Evolutionary conservation across 2,329 filamentous ascomycete genomes (phyloP).

Genomic region (Colletotrichum graminicola): DNA sequence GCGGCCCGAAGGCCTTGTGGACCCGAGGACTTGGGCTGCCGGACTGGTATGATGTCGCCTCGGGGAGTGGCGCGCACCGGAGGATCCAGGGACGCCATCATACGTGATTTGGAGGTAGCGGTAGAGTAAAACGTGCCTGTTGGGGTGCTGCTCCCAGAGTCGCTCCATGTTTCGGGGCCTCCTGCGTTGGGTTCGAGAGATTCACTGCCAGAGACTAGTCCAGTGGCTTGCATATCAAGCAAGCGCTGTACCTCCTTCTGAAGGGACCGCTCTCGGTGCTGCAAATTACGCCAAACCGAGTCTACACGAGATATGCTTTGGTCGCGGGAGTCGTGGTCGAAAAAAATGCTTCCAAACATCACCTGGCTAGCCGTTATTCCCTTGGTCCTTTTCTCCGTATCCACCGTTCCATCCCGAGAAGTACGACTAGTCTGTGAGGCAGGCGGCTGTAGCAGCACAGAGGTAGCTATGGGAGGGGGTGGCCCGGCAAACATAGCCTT

Average conservation of each 20-base stretch:
- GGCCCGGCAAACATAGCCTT: slow-evolving; percentile 61
- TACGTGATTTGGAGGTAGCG: slow-evolving; percentile 54
- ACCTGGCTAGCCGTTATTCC: slow-evolving; percentile 29
- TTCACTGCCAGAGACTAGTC: slow-evolving; percentile 55
- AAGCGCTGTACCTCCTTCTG: slow-evolving; percentile 62
- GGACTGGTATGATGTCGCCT: slow-evolving; percentile 70
- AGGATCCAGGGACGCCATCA: slow-evolving; percentile 58
- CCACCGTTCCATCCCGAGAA: slow-evolving; percentile 1
- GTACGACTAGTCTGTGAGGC: slow-evolving; percentile 8
- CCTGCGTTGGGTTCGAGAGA: slow-evolving; percentile 36
- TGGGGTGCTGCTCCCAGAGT: slow-evolving; percentile 57
- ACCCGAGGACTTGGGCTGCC: slow-evolving; percentile 64
- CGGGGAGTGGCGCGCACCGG: slow-evolving; percentile 53
- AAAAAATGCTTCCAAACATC: slow-evolving; percentile 53
- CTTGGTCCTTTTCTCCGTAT: background rate
- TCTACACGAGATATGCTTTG: slow-evolving; percentile 49
- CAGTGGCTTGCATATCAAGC: slow-evolving; percentile 62
- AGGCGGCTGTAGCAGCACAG: slow-evolving; percentile 51
- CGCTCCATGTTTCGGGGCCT: slow-evolving; percentile 52
- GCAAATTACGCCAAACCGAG: slow-evolving; percentile 61
- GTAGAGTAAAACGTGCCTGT: slow-evolving; percentile 56
- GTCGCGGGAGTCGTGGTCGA: slow-evolving; percentile 51
- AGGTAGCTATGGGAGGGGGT: slow-evolving; percentile 63
- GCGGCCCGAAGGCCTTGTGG: slow-evolving; percentile 71
- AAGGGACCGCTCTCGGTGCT: slow-evolving; percentile 59